A percentile compares a stretch with the other conserved stretches of the same genome.
phyloP scores from a whole-genome alignment of 202 grass and related monocot genomes.

The Tripidium arundinaceum region DNA sequence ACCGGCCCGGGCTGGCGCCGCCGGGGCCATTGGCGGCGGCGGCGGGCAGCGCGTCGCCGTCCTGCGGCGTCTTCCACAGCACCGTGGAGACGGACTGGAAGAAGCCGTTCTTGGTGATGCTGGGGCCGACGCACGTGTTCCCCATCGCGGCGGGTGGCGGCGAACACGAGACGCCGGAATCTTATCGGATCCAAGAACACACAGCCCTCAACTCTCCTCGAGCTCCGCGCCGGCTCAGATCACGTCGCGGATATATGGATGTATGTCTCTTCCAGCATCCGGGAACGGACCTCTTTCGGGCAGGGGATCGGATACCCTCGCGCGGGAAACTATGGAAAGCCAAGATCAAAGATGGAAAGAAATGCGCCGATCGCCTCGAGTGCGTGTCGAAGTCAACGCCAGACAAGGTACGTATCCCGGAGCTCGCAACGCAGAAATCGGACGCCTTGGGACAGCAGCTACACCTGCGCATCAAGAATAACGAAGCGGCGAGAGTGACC shows the following conservation, averaged over 20 bases:
- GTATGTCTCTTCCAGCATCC: neutral
- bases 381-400: slow-evolving; percentile 27
- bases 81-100: slow-evolving; percentile 79
- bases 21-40: slow-evolving; percentile 26
- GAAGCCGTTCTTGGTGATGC: slow-evolving; percentile 71
- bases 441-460: neutral
- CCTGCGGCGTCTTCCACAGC: slow-evolving; percentile 53
- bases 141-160: slow-evolving; percentile 35
- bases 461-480: slow-evolving; percentile 5
- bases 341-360: neutral
- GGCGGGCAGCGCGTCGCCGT: slow-evolving; percentile 35
- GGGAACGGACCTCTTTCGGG: neutral
- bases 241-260: neutral
- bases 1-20: neutral
- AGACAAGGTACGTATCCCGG: neutral
- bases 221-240: neutral
- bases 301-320: neutral
- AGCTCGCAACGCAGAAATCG: neutral
- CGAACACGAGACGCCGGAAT: neutral
- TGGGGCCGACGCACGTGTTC: slow-evolving; percentile 87
- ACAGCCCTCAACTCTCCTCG: neutral
- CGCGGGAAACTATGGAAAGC: neutral
- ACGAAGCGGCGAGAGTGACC: neutral
- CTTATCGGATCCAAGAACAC: slow-evolving; percentile 17
- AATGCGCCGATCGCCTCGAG: neutral